These are phyloP conservation scores for Scheffersomyces cryptocercus DNA, from an alignment of 1,139 yeast species.

Conservation along the genomic window DNA sequence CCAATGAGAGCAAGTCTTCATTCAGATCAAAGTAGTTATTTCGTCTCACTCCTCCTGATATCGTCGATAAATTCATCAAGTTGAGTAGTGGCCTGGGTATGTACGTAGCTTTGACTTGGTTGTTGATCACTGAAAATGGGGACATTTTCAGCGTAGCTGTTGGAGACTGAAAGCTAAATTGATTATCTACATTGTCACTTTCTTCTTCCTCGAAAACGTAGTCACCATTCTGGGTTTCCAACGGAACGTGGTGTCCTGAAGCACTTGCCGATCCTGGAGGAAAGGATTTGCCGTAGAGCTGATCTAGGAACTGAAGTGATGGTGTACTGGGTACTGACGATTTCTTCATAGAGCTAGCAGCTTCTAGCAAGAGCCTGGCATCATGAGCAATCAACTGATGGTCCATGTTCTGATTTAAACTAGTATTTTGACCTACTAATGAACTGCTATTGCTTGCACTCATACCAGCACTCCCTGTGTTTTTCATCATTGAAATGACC, in stretches of 20 bases:
- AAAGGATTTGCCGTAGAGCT: neutral
- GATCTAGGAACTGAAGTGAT: neutral
- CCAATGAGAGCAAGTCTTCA: constrained; percentile 48
- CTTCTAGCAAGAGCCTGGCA: constrained; percentile 27
- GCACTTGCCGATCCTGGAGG: too few species aligned
- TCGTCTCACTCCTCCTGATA: constrained; percentile 1
- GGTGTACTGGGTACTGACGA: constrained; percentile 6
- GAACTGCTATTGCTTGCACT: neutral
- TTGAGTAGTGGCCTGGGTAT: constrained; percentile 49
- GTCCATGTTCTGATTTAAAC: neutral
- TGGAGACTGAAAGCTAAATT: constrained; percentile 39
- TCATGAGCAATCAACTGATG: constrained; percentile 18
- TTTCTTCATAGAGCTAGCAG: constrained; percentile 27
- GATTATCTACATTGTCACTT: constrained; percentile 7
- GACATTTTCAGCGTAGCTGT: constrained; percentile 45
- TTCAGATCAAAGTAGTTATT: constrained; percentile 4
- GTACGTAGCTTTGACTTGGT: constrained; percentile 27
- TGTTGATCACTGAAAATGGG: constrained; percentile 50
- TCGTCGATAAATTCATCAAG: constrained; percentile 30
- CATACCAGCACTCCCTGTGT: neutral
- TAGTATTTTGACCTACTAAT: neutral
- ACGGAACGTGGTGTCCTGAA: too few species aligned
- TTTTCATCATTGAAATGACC: neutral
- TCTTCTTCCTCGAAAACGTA: constrained; percentile 7
- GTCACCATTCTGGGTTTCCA: neutral